Base-by-base conservation (phyloP, 306 rosid species). In the Heteromeles arbutifolia region DNA sequence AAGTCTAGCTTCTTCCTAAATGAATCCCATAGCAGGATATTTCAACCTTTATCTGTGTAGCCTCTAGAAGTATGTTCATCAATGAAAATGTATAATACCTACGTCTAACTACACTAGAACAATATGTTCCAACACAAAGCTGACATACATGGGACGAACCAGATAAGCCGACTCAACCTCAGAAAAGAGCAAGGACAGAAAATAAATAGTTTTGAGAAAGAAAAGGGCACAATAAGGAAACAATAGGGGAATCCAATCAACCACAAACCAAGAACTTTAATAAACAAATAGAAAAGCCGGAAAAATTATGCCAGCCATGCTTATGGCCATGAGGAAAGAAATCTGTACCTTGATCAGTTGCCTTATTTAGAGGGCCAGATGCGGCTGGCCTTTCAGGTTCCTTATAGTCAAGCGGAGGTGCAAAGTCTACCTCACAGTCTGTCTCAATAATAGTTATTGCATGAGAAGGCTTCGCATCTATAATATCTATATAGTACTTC, bases 391-490 rank as follows among this genome's bases (percentile, higher is more conserved):
- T 95, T 80, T 92, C 97, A 50, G 97, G 99, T 85, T 95, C 99
- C 88, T 92, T 90, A 89, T 95, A 95, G 85, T 95, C 99, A 61
- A 95, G 80, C 58, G 99, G 99, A 76, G 99, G 99, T 78, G 99
- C 99, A 78, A 95, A 95, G 86, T 95, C 99, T 69, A 95, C 97
- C 84, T 92, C 99, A 85, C 99, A 95, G 85, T 95, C 99, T 2
- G 97, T 95, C 90, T 95, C 99, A 52, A 95, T 95, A 74, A 95
- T 95, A 85, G 90, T 92, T 80, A 92, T 95, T 32, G 97, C 99
- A 79, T 81, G 78, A 66, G 91, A 86, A 76, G 99, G 99, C 85
- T 89, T 95, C 22, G 96, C 62, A 84, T 95, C 99, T 41, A 90
- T 84, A 25, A 95, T 95, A 87, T 95, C 97, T 31, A 95, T 95